Conservation (phyloP, 371 early-diverging fungal species). For the Catenaria anguillulae region DNA sequence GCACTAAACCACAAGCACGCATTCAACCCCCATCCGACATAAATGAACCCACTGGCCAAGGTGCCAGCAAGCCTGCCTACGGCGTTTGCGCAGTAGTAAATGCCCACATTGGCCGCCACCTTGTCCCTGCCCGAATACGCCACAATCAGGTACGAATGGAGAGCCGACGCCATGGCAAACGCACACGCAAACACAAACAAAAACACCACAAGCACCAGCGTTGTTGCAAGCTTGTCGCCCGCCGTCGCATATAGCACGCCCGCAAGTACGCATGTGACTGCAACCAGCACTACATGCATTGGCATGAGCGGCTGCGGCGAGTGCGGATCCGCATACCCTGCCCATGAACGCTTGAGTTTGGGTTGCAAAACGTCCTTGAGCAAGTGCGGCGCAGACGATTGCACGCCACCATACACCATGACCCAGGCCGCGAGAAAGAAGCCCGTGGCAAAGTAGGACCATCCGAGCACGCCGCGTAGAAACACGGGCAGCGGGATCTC, state of each 20-base stretch:
- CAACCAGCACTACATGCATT: neutral
- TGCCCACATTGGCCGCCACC: slow-evolving; percentile 17
- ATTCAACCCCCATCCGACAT: slow-evolving; percentile 9
- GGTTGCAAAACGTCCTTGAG: neutral
- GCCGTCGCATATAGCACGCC: neutral
- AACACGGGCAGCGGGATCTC: slow-evolving; percentile 18
- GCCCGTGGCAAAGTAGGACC: slow-evolving; percentile 13
- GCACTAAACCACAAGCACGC: slow-evolving; percentile 12
- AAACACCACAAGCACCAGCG: neutral
- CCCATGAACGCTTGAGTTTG: no score
- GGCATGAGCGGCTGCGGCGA: neutral
- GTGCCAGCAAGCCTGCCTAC: slow-evolving; percentile 13
- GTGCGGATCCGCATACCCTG: slow-evolving; percentile 1
- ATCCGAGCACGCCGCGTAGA: slow-evolving; percentile 14
- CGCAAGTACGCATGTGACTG: slow-evolving; percentile 8
- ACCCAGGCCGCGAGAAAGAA: slow-evolving; percentile 16
- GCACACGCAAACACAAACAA: slow-evolving; percentile 12
- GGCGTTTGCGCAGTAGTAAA: slow-evolving; percentile 16
- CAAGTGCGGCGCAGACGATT: slow-evolving; percentile 12
- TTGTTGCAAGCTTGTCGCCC: neutral
- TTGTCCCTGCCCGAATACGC: slow-evolving; percentile 17
- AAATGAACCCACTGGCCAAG: slow-evolving; percentile 13
- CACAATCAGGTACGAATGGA: slow-evolving; percentile 17
- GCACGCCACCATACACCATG: slow-evolving; percentile 16
- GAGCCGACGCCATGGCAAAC: slow-evolving; percentile 15